Conservation (phyloP, 805 yeast genomes). For the Kodamaea kakaduensis region DNA sequence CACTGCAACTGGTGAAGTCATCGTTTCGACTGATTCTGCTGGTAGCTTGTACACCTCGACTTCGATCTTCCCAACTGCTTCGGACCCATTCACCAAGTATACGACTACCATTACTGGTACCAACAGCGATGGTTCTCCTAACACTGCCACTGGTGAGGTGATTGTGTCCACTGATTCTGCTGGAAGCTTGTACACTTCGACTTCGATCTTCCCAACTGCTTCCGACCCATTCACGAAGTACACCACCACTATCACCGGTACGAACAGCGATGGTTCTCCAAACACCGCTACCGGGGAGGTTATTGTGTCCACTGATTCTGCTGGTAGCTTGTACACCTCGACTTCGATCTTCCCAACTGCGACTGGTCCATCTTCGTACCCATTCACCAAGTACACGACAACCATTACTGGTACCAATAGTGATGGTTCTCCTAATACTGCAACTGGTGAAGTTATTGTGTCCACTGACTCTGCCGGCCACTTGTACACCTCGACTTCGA, state of each 20-base stretch:
- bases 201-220: conserved; percentile 1
- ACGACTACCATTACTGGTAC: conserved; percentile 13
- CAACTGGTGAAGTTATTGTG: conserved; percentile 17
- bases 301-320: conserved; percentile 12
- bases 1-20: conserved; percentile 10
- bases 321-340: conserved; percentile 9
- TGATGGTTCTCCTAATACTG: conserved; percentile 14
- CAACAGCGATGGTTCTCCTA: conserved; percentile 12
- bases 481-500: conserved; percentile 14
- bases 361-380: neutral
- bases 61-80: conserved; percentile 8
- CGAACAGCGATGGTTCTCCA: conserved; percentile 13
- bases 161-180: conserved; percentile 16
- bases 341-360: conserved; percentile 9
- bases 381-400: conserved; percentile 16
- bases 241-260: conserved; percentile 17
- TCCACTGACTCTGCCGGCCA: conserved; percentile 15
- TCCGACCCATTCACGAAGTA: conserved; percentile 10
- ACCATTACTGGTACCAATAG: conserved; percentile 9
- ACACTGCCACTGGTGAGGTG: conserved; percentile 18
- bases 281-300: conserved; percentile 18
- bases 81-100: conserved; percentile 10
- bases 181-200: conserved; percentile 15
- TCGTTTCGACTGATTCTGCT: conserved; percentile 12
- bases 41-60: conserved; percentile 17